Conservation (phyloP, 2,329 filamentous ascomycete species). For the Claviceps pazoutovae region DNA sequence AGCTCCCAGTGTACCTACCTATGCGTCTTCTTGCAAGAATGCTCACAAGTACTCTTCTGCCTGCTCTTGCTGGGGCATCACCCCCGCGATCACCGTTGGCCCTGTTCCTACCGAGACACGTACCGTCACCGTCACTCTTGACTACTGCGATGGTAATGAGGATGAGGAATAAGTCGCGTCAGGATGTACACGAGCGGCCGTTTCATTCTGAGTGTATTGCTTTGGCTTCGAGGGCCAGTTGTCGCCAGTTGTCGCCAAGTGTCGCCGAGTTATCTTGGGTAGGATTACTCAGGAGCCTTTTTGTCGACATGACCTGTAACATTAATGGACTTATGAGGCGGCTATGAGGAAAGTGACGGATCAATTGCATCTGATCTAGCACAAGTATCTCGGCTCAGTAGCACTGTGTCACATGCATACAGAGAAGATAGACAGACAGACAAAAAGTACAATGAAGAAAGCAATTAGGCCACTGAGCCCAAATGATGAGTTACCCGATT, state of each 20-base stretch:
- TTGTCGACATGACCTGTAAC: not conserved
- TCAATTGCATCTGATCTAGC: not conserved
- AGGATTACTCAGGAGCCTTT: not conserved
- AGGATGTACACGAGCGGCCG: no score
- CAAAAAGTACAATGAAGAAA: not conserved
- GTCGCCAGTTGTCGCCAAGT: not conserved
- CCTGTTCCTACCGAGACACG: constrained; percentile 24
- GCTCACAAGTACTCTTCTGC: constrained; percentile 24
- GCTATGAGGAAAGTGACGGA: not conserved
- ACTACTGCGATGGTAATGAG: constrained; percentile 27
- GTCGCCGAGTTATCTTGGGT: not conserved
- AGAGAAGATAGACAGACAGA: not conserved
- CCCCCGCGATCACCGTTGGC: constrained; percentile 23
- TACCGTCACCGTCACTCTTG: constrained; percentile 27
- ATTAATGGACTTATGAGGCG: not conserved
- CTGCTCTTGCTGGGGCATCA: constrained; percentile 32
- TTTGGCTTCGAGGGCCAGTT: not conserved
- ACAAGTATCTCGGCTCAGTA: not conserved
- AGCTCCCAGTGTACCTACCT: constrained; percentile 20
- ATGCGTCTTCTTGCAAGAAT: constrained; percentile 24
- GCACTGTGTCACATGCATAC: not conserved
- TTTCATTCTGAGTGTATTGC: not conserved
- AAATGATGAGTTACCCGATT: not conserved
- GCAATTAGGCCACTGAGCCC: not conserved
- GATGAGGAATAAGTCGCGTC: not conserved